Percentiles rank a stretch among this genome's conserved stretches.
Conservation (phyloP, 352 stramenopile genomes). For the Pythium aristosporum region DNA sequence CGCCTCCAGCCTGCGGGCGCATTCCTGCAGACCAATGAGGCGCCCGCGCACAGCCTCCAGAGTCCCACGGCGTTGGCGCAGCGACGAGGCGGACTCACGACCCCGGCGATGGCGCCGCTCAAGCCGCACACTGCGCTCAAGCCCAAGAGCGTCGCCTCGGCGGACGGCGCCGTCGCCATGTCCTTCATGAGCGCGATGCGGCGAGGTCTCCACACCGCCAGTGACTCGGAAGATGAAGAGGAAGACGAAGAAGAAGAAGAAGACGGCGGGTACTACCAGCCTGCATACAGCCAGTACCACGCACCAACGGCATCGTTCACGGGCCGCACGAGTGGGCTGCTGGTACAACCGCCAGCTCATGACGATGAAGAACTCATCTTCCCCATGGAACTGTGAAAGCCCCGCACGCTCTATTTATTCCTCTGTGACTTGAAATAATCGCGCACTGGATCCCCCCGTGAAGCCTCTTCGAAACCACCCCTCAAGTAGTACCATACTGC, state of each 20-base stretch:
- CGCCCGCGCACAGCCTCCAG: not conserved
- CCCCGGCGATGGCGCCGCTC: slow-evolving; percentile 16
- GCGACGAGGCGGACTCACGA: not conserved
- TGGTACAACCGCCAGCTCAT: not conserved
- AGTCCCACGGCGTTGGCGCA: slow-evolving; percentile 18
- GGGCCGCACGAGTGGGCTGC: slow-evolving; percentile 6
- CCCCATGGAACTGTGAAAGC: slow-evolving; percentile 25
- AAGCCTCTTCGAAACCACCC: too few relatives aligned
- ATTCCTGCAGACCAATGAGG: slow-evolving; percentile 9
- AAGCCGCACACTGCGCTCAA: not conserved
- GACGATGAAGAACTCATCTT: slow-evolving; percentile 27
- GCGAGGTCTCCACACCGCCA: slow-evolving; percentile 14
- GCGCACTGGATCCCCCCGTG: too few relatives aligned
- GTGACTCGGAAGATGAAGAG: slow-evolving; percentile 21
- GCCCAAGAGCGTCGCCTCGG: not conserved
- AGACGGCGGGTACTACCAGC: slow-evolving; percentile 21
- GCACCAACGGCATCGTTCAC: slow-evolving; percentile 20
- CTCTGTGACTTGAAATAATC: not conserved
- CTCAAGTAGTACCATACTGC: not conserved
- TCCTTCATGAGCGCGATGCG: slow-evolving; percentile 27
- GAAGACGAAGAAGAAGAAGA: slow-evolving; percentile 20
- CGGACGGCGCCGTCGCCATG: slow-evolving; percentile 10
- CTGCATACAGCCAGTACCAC: slow-evolving; percentile 27
- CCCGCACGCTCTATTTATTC: slow-evolving; percentile 10
- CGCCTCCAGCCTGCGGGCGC: slow-evolving; percentile 21